Conservation (phyloP, 306 rosid genomes). For the Luffa aegyptiaca region DNA sequence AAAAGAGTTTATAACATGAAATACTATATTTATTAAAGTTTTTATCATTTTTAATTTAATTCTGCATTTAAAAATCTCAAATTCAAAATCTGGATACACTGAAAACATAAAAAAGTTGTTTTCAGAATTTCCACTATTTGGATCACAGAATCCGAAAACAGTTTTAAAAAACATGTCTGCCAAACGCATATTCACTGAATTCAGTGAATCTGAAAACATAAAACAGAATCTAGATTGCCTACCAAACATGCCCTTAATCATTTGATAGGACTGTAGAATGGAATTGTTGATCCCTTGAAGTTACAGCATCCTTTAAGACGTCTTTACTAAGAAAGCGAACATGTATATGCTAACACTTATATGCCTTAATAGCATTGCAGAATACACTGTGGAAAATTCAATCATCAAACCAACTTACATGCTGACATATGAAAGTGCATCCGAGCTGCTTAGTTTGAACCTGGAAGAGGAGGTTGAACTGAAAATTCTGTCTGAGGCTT, state of each 20-base stretch:
- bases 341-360: neutral
- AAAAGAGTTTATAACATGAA: too few relatives aligned
- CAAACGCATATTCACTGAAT: too few relatives aligned
- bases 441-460: constrained; percentile 83
- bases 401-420: constrained; percentile 87
- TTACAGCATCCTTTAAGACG: neutral
- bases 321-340: neutral
- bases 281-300: neutral
- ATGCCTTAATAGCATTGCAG: constrained; percentile 70
- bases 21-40: too few relatives aligned
- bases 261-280: neutral
- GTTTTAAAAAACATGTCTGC: too few relatives aligned
- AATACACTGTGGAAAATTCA: constrained; percentile 75
- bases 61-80: too few relatives aligned
- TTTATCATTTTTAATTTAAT: too few relatives aligned
- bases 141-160: too few relatives aligned
- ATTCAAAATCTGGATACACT: too few relatives aligned
- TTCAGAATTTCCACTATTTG: too few relatives aligned
- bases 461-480: constrained; percentile 82
- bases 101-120: too few relatives aligned
- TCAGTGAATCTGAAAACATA: too few relatives aligned
- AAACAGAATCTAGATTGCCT: too few relatives aligned
- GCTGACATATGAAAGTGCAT: constrained; percentile 93
- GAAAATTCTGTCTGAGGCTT: constrained; percentile 82
- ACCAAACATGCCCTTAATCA: neutral